These are phyloP conservation scores for Sarocladium kiliense DNA, from an alignment of 2,329 filamentous ascomycete genomes.

Conservation along the genomic window DNA sequence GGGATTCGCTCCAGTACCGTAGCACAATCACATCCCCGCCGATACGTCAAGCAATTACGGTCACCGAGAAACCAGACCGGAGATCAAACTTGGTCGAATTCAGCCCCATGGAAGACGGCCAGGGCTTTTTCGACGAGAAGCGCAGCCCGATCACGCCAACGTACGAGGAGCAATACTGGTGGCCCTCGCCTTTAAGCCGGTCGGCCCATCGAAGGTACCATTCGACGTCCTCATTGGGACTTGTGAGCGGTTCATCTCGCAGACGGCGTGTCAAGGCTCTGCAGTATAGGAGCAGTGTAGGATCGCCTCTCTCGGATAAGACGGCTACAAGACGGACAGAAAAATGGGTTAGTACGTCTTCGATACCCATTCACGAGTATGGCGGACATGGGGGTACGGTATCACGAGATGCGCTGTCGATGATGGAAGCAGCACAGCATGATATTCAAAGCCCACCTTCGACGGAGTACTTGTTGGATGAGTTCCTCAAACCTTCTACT, in stretches of 20 bases:
- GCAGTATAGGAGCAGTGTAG: background rate
- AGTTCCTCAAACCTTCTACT: background rate
- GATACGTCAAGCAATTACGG: background rate
- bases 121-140: conserved; percentile 4
- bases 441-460: background rate
- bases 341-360: background rate
- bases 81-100: conserved; percentile 7
- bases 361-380: background rate
- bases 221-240: background rate
- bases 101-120: background rate
- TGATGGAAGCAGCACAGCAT: background rate
- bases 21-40: background rate
- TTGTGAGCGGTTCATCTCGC: background rate
- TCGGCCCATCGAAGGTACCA: conserved; percentile 1
- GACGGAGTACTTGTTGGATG: background rate
- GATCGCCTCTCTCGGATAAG: conserved; percentile 1
- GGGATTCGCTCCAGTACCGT: background rate
- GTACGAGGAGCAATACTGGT: conserved; percentile 1
- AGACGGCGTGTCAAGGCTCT: background rate
- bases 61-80: background rate
- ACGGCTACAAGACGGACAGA: background rate
- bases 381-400: background rate
- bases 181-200: background rate
- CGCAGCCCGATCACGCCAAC: conserved; percentile 3
- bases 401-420: background rate